Evolutionary conservation across 2,329 filamentous ascomycete species (phyloP).

Genomic region (Paraphaeosphaeria sporulosa): DNA sequence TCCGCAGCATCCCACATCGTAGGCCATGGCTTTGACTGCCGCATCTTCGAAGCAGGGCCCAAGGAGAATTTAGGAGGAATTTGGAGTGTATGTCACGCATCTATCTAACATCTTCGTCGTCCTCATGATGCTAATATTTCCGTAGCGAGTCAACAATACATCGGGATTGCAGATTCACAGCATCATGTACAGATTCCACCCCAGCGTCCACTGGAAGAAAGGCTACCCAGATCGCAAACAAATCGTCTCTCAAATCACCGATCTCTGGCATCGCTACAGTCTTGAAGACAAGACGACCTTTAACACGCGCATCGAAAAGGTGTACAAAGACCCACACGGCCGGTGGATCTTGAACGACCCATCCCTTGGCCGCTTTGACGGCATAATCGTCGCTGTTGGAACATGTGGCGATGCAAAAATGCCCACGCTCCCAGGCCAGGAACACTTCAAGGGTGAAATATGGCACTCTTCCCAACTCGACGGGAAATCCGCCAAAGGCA

Average conservation of each 20-base stretch:
- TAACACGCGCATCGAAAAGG: slow-evolving; percentile 71
- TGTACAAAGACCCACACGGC: slow-evolving; percentile 72
- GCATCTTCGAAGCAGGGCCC: slow-evolving; percentile 76
- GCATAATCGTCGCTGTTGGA: slow-evolving; percentile 78
- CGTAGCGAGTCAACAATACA: slow-evolving; percentile 78
- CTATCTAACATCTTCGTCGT: not conserved
- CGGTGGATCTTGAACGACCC: slow-evolving; percentile 81
- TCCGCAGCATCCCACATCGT: slow-evolving; percentile 83
- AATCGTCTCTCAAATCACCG: slow-evolving; percentile 74
- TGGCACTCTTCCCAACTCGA: slow-evolving; percentile 80
- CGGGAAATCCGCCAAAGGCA: slow-evolving; percentile 74
- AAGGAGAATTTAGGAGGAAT: slow-evolving; percentile 76
- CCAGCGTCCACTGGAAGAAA: slow-evolving; percentile 74
- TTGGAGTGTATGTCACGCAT: slow-evolving; percentile 69
- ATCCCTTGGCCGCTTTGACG: slow-evolving; percentile 76
- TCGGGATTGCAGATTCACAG: slow-evolving; percentile 85
- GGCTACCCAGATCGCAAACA: slow-evolving; percentile 82
- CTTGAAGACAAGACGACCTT: slow-evolving; percentile 76
- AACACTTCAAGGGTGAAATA: slow-evolving; percentile 74
- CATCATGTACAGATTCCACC: slow-evolving; percentile 88
- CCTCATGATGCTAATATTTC: not conserved
- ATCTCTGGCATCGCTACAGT: slow-evolving; percentile 78
- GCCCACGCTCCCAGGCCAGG: slow-evolving; percentile 73
- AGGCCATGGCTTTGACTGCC: slow-evolving; percentile 84
- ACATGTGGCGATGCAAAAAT: slow-evolving; percentile 82